Conservation (phyloP, 805 yeast genomes). For the Ogataea methylovora region DNA sequence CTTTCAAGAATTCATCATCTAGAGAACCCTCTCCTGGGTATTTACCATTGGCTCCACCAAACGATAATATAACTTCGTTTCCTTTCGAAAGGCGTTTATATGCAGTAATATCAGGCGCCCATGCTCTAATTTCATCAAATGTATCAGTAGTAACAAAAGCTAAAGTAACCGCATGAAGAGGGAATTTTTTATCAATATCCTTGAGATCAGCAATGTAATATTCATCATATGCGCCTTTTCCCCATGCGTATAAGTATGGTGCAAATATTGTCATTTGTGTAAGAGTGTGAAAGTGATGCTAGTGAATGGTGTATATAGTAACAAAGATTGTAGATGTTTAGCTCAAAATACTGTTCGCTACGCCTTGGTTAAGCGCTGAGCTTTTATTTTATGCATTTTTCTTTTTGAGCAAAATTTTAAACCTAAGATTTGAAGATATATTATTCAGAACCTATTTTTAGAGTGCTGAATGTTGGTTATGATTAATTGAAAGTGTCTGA, state of each 20-base stretch:
- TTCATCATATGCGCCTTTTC: slow-evolving; percentile 7
- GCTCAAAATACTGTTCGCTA: no score
- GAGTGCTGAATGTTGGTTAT: no score
- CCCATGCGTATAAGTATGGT: slow-evolving; percentile 26
- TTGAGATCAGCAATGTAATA: slow-evolving; percentile 12
- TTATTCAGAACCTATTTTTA: no score
- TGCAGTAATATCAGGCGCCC: slow-evolving; percentile 16
- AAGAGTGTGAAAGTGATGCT: no score
- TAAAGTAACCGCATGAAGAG: slow-evolving; percentile 14
- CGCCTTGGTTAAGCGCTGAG: no score
- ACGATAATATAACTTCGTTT: slow-evolving; percentile 19
- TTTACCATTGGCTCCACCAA: slow-evolving; percentile 24
- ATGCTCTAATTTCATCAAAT: slow-evolving; percentile 17
- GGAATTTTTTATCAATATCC: slow-evolving; percentile 8
- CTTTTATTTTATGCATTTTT: no score
- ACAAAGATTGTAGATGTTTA: no score
- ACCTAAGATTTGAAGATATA: no score
- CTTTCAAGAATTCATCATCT: slow-evolving; percentile 9
- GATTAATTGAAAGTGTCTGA: no score
- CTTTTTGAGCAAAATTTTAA: no score
- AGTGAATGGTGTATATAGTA: no score
- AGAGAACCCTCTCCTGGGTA: slow-evolving; percentile 12
- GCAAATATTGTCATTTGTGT: slow-evolving; percentile 17
- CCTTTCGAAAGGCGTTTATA: no score
- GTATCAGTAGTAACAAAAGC: slow-evolving; percentile 20